Evolutionary conservation across 208 protist genomes (phyloP).

Genomic region (Wallacemonas sp.): DNA sequence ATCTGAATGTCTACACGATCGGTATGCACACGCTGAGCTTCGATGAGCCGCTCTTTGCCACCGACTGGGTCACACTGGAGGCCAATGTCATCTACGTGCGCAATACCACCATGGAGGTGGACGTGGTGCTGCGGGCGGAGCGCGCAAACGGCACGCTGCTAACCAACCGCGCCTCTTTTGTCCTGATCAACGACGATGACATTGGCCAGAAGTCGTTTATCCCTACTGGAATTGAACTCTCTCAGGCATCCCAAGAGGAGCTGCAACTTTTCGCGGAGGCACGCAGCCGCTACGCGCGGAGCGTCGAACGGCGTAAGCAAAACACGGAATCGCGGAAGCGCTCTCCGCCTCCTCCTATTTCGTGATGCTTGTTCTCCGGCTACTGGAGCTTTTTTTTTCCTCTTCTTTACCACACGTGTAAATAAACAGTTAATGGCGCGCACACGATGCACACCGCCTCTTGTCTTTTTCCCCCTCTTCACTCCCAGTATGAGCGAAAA

Average conservation of each 20-base stretch:
- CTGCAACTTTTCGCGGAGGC: conserved; percentile 72
- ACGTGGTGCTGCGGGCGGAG: conserved; percentile 75
- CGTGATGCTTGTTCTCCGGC: background rate
- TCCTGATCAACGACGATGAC: conserved; percentile 84
- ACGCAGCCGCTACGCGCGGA: conserved; percentile 49
- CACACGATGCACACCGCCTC: no score
- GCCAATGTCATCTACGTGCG: conserved; percentile 86
- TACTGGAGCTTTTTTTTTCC: background rate
- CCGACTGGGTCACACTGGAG: conserved; percentile 86
- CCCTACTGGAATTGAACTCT: conserved; percentile 67
- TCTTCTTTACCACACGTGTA: background rate
- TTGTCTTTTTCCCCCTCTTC: no score
- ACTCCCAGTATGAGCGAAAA: no score
- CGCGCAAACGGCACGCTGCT: conserved; percentile 50
- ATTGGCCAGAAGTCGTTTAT: conserved; percentile 82
- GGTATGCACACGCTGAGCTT: conserved; percentile 92
- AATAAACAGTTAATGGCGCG: no score
- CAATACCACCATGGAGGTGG: conserved; percentile 92
- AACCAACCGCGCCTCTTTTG: conserved; percentile 87
- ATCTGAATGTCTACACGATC: conserved; percentile 85
- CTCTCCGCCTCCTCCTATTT: no score
- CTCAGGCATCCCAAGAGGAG: conserved; percentile 66
- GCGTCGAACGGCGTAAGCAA: conserved; percentile 32
- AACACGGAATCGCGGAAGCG: conserved; percentile 3
- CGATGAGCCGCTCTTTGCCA: conserved; percentile 78